Conservation (phyloP, 163 green algal genomes). For the Scenedesmus sp. region DNA sequence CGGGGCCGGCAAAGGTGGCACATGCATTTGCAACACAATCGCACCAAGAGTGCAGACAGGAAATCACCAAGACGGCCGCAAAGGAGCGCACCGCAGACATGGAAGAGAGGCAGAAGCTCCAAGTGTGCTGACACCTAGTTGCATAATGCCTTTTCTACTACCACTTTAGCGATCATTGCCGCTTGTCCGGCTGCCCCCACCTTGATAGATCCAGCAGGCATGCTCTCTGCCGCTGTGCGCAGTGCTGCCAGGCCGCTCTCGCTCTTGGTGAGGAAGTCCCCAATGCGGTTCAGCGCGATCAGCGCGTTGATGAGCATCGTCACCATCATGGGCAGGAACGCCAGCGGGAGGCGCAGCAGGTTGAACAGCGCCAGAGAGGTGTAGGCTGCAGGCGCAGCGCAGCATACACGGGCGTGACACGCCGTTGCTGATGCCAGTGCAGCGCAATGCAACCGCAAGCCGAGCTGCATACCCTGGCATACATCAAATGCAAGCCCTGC, state of each 20-base stretch:
- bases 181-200: neutral
- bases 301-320: conserved; percentile 87
- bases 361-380: conserved; percentile 94
- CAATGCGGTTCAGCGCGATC: conserved; percentile 86
- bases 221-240: conserved; percentile 18
- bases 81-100: no score
- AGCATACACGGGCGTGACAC: neutral
- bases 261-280: conserved; percentile 80
- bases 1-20: neutral
- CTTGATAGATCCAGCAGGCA: conserved; percentile 43
- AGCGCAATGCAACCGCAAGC: no score
- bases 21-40: no score
- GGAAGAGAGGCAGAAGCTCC: no score
- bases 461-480: no score
- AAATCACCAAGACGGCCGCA: no score
- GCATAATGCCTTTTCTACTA: no score
- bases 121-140: no score
- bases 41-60: no score
- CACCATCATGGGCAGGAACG: conserved; percentile 78
- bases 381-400: conserved; percentile 76
- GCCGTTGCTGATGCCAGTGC: no score
- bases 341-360: conserved; percentile 89
- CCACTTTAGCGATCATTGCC: no score
- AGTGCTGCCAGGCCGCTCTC: conserved; percentile 53
- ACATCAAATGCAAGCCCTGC: no score